These are phyloP conservation scores for Salicornia ramosissima DNA, from an alignment of 148 eudicot genomes.

Conservation along the genomic window DNA sequence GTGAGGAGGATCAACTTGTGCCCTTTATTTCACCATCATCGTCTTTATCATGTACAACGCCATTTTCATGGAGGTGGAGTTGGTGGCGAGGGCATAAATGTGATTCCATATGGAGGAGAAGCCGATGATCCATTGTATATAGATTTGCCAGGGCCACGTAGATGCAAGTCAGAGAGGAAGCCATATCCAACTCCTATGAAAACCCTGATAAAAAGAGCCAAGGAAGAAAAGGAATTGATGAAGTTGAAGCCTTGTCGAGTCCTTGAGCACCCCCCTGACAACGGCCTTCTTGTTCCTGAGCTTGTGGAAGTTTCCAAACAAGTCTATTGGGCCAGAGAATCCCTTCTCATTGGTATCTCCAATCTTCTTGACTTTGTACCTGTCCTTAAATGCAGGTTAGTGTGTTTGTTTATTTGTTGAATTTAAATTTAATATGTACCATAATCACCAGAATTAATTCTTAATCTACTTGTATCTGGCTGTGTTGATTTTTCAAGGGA, in stretches of 20 bases:
- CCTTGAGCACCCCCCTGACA: slow-evolving; percentile 53
- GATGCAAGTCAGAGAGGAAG: slow-evolving; percentile 47
- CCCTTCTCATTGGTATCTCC: slow-evolving; percentile 38
- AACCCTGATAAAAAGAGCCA: slow-evolving; percentile 46
- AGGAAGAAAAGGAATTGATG: slow-evolving; percentile 43
- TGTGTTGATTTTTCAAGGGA: too few species aligned
- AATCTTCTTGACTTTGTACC: slow-evolving; percentile 39
- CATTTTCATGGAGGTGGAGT: slow-evolving; percentile 9
- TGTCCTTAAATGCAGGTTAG: slow-evolving; percentile 51
- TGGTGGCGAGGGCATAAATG: slow-evolving; percentile 11
- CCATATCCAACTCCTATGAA: slow-evolving; percentile 66
- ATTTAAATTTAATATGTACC: background rate
- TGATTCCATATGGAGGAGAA: slow-evolving; percentile 34
- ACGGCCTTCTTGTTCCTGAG: slow-evolving; percentile 57
- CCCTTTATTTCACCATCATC: background rate
- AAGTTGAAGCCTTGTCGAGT: slow-evolving; percentile 47
- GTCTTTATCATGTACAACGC: slow-evolving; percentile 2
- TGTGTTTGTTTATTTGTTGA: background rate
- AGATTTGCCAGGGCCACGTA: slow-evolving; percentile 42
- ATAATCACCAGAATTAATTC: too few species aligned
- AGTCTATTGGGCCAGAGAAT: slow-evolving; percentile 47
- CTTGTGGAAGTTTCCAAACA: slow-evolving; percentile 43
- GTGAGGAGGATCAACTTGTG: slow-evolving; percentile 11
- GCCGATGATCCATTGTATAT: slow-evolving; percentile 34
- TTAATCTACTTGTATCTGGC: too few species aligned